Evolutionary conservation across 139 green algal species (phyloP).

Genomic region (Chlorella sp.): DNA sequence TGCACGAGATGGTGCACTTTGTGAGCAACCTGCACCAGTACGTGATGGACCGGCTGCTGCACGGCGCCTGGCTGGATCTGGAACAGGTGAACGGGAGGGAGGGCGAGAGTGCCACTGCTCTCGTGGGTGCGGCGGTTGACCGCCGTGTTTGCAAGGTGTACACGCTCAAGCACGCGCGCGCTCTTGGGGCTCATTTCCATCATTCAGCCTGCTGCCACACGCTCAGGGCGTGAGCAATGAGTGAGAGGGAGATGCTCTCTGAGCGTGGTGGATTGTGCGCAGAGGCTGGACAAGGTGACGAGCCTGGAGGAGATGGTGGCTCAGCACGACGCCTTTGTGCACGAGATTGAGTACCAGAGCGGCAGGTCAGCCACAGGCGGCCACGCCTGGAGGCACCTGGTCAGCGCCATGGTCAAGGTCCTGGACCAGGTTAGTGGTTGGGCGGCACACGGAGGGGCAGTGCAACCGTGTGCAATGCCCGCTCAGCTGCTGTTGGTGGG

Average conservation of each 20-base stretch:
- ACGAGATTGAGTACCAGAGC: not conserved
- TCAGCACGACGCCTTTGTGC: constrained; percentile 3
- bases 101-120: too few relatives aligned
- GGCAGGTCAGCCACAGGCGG: not conserved
- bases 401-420: constrained; percentile 5
- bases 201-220: not conserved
- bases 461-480: too few relatives aligned
- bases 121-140: too few relatives aligned
- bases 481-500: too few relatives aligned
- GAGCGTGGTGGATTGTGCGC: not conserved
- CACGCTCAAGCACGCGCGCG: not conserved
- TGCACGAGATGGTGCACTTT: constrained; percentile 31
- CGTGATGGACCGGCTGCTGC: constrained; percentile 25
- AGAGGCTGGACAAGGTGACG: constrained; percentile 1
- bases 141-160: not conserved
- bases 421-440: constrained; percentile 11
- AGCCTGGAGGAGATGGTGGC: constrained; percentile 7
- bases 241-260: not conserved
- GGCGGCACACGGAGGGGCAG: too few relatives aligned
- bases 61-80: constrained; percentile 6
- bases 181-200: not conserved
- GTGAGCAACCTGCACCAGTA: constrained; percentile 30
- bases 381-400: constrained; percentile 6
- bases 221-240: not conserved
- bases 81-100: too few relatives aligned